Base-by-base conservation (phyloP, 768 basidiomycete species). In the Macrolepiota albuminosa region DNA sequence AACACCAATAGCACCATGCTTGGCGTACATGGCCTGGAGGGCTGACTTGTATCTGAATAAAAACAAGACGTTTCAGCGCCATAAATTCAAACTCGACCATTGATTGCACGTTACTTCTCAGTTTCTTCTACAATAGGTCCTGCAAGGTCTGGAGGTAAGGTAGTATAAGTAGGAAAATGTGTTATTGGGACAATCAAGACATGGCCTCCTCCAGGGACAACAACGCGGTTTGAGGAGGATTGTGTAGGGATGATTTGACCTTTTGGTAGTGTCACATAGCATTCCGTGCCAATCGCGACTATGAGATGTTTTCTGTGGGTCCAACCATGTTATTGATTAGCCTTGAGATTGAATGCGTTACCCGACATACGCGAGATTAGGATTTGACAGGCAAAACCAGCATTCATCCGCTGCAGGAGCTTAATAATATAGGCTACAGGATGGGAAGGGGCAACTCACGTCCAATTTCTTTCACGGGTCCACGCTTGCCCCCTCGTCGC, bases 351-450 rank as follows among this genome's bases (percentile, higher is more conserved):
- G 21, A 54, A 43, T 56, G 40, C 58, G 31, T 54, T 26, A 45
- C 42, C 21, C 37, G 26, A 81, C 89, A 63, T 69, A 93, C 87
- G 92, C 88, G 42, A 98, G 78, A 65, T 85, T 87, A 1, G 96
- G 95, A 69, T 98, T 98, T 45, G 93, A 95, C 56, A 99, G 73
- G 71, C 97, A 99, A 76, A 99, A 98, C 96, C 96, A 98, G 73
- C 96, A 98, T 71, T 95, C 91, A 58, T 91, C 91, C 64, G 93
- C 92, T 93, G 68, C 50, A 63, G 59, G 58, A 34, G 50, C 43
- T 57, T 33, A 58, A 9, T n/a, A 58, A 9, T n/a, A 42, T 13
- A 24, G 36, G 64, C 42, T 57, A 45, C 51, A 52, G 3, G 21
- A 29, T 5, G 11, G 7, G 54, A 29, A 54, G 24, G 47, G n/a